A percentile compares a stretch with the other conserved stretches of the same genome.
These are phyloP conservation scores for Blastobotrys raffinosifermentans DNA, from an alignment of 1,139 yeast genomes.

Conservation along the genomic window DNA sequence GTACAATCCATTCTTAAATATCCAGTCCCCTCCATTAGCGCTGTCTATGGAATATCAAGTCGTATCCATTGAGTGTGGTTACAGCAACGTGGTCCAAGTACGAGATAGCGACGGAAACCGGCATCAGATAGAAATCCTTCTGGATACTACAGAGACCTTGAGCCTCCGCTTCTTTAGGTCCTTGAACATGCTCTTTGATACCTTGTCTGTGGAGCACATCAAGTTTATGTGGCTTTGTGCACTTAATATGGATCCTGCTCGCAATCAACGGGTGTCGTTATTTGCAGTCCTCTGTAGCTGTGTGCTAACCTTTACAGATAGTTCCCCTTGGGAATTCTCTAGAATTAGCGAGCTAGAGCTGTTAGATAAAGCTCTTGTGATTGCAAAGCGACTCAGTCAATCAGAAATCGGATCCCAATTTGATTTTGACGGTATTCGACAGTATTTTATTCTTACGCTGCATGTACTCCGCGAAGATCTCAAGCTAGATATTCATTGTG, in stretches of 20 bases:
- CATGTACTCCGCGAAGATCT: conserved; percentile 77
- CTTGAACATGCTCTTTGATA: conserved; percentile 46
- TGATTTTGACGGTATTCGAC: conserved; percentile 35
- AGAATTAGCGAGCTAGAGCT: too few relatives aligned
- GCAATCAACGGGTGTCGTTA: conserved; percentile 61
- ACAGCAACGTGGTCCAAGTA: conserved; percentile 15
- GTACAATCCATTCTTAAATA: conserved; percentile 60
- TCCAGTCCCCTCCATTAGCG: conserved; percentile 41
- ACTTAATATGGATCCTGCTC: conserved; percentile 37
- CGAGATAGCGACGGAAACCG: conserved; percentile 25
- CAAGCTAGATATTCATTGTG: conserved; percentile 49
- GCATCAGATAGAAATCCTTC: conserved; percentile 35
- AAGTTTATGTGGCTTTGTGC: conserved; percentile 65
- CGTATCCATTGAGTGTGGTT: conserved; percentile 9
- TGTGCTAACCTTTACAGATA: conserved; percentile 4
- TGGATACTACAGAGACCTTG: conserved; percentile 46
- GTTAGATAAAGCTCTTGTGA: too few relatives aligned
- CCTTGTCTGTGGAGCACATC: conserved; percentile 50
- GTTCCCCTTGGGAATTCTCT: too few relatives aligned
- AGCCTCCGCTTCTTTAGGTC: conserved; percentile 33
- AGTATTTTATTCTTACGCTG: conserved; percentile 60
- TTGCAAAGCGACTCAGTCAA: conserved; percentile 9
- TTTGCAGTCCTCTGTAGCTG: conserved; percentile 42
- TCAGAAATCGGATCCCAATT: conserved; percentile 15
- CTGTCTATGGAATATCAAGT: conserved; percentile 14